phyloP scores from a whole-genome alignment of 2,329 filamentous ascomycete genomes.

The Fusarium pseudonygamai region DNA sequence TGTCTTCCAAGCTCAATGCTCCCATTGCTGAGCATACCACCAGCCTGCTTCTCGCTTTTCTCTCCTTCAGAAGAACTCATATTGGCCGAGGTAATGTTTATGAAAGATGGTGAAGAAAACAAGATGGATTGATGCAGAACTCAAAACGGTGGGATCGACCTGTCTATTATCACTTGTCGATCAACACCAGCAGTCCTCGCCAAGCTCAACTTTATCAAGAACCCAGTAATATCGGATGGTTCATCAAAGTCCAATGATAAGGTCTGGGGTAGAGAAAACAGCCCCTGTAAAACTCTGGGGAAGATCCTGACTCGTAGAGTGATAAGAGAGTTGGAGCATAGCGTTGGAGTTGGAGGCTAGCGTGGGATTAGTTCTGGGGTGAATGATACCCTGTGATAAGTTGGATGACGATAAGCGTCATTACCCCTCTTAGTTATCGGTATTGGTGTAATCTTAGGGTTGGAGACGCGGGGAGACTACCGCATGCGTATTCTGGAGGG shows the following conservation, averaged over 20 bases:
- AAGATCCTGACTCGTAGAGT: constrained; percentile 11
- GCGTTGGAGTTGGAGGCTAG: constrained; percentile 19
- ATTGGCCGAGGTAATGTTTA: constrained; percentile 1
- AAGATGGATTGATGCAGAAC: not conserved
- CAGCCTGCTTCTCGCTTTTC: constrained; percentile 18
- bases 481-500: not conserved
- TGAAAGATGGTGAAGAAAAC: not conserved
- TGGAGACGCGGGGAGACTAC: not conserved
- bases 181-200: not conserved
- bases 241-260: constrained; percentile 7
- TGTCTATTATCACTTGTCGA: constrained; percentile 13
- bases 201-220: constrained; percentile 11
- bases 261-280: constrained; percentile 14
- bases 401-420: not conserved
- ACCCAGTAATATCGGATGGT: not conserved
- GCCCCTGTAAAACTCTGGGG: constrained; percentile 13
- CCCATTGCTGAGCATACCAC: constrained; percentile 7
- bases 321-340: constrained; percentile 23
- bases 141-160: not conserved
- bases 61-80: constrained; percentile 18
- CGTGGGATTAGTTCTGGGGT: not conserved
- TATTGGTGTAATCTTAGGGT: not conserved
- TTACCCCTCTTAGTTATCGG: constrained; percentile 10
- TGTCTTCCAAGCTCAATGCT: constrained; percentile 35
- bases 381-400: constrained; percentile 38